These are phyloP conservation scores for Pichia kluyveri DNA, from an alignment of 805 yeast species.

Conservation along the genomic window DNA sequence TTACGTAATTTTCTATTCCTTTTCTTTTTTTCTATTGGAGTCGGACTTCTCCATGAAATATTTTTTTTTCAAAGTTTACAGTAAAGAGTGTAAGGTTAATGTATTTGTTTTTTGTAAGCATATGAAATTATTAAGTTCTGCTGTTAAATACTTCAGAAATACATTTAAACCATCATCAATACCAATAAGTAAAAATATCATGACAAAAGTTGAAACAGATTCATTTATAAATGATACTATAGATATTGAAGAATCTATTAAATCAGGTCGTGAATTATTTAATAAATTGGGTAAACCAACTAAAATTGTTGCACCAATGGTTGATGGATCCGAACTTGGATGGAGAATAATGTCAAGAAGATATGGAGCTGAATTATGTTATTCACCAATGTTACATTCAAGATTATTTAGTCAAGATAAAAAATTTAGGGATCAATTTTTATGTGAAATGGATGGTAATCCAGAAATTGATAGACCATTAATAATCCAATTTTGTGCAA, in stretches of 20 bases:
- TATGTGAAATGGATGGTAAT: constrained; percentile 69
- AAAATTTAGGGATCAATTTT: constrained; percentile 70
- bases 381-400: constrained; percentile 97
- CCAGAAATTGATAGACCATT: constrained; percentile 66
- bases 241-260: constrained; percentile 11
- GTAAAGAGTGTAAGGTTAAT: no score
- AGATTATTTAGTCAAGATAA: constrained; percentile 76
- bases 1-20: background rate
- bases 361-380: constrained; percentile 90
- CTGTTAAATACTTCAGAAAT: background rate
- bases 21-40: background rate
- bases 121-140: background rate
- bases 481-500: constrained; percentile 93
- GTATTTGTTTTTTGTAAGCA: no score
- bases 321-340: constrained; percentile 91
- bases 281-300: constrained; percentile 65
- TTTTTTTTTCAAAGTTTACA: background rate
- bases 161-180: background rate
- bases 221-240: background rate
- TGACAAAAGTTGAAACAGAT: background rate
- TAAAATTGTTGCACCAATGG: constrained; percentile 96
- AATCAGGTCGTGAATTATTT: constrained; percentile 59
- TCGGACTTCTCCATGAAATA: background rate
- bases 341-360: constrained; percentile 84
- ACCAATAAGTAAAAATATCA: background rate